A percentile compares a stretch with the other conserved stretches of the same genome.
phyloP scores from a whole-genome alignment of 768 basidiomycete species.

The Hericium rajendrae region DNA sequence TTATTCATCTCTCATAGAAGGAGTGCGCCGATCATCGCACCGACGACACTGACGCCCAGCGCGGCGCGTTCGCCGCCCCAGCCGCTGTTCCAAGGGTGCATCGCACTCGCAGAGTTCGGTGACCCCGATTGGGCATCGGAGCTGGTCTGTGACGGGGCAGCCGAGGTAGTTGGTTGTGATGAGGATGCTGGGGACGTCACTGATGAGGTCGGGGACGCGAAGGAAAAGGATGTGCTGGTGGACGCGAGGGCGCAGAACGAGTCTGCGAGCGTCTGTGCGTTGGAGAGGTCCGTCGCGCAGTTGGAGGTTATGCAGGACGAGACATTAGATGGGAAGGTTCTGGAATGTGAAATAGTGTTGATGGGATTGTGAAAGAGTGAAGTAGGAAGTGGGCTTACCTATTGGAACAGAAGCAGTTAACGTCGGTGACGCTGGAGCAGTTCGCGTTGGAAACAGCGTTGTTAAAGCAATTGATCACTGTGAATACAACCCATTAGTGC shows the following conservation, averaged over 20 bases:
- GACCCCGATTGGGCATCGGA: background rate
- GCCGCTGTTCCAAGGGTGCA: background rate
- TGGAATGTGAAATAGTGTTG: constrained; percentile 5
- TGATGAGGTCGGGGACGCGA: constrained; percentile 21
- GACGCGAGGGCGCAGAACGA: constrained; percentile 37
- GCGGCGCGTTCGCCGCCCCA: background rate
- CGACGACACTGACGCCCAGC: background rate
- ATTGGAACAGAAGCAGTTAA: constrained; percentile 41
- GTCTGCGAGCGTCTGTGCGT: constrained; percentile 36
- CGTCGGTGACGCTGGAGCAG: constrained; percentile 35
- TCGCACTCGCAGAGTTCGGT: background rate
- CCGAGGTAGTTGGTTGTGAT: background rate
- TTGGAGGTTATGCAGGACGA: constrained; percentile 27
- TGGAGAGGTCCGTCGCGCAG: constrained; percentile 29
- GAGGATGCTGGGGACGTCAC: background rate
- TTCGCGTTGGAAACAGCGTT: constrained; percentile 28
- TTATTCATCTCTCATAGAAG: background rate
- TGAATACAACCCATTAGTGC: background rate
- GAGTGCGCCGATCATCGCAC: background rate
- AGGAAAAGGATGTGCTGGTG: constrained; percentile 26
- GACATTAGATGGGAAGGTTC: constrained; percentile 27
- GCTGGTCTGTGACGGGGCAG: background rate
- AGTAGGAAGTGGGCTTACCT: constrained; percentile 16
- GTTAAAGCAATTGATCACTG: constrained; percentile 38
- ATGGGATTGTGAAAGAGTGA: background rate